Evolutionary conservation across 495 filamentous ascomycete species (phyloP), one percentile per base, ranked within the genome.

Genomic region (Lindgomyces ingoldianus): DNA sequence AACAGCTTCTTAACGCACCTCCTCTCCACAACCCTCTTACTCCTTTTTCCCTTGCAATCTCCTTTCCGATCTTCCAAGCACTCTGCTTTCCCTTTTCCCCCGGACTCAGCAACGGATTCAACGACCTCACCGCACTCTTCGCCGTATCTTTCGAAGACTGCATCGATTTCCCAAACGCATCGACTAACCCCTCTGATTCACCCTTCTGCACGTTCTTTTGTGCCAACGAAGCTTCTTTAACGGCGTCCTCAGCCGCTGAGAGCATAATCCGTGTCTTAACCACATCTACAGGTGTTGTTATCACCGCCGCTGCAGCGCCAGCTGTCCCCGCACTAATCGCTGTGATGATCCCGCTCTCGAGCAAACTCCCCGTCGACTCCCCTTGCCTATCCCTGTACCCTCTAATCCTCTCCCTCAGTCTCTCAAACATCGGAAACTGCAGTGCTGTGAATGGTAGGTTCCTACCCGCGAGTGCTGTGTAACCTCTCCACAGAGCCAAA

Each of bases 391-490:
- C 55, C 47, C 80, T 58, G 46, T 73, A 74, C 10, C 82, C 62
- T 57, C 76, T 72, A 16, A 85, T 72, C 4, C 47, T 55, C 27
- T 75, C 67, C 51, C 80, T 87, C 41, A 90, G 51, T 61, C 79
- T 79, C 76, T 96, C 91, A 70, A 93, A 96, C 66, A 95, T 76
- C 12, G 92, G 91, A 68, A 96, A 96, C 67, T 96, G 91, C 67
- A 96, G 76, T 4, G 89, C 90, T 16, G 91, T 95, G 64, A 91
- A 94, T 0, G 91, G 93, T 14, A 97, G 69, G 70, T 96, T 96
- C 2, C 93, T 78, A 1, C 88, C 86, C 4, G 88, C 85, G 1
- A 96, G 81, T 4, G 89, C 88, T 2, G 84, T 85, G 72, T 96
- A 96, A 4, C 93, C 93, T 14, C 85, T 80, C 83, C 88, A 92